Conservation (phyloP, 2,329 filamentous ascomycete genomes). For the Magnaporthiopsis poae region DNA sequence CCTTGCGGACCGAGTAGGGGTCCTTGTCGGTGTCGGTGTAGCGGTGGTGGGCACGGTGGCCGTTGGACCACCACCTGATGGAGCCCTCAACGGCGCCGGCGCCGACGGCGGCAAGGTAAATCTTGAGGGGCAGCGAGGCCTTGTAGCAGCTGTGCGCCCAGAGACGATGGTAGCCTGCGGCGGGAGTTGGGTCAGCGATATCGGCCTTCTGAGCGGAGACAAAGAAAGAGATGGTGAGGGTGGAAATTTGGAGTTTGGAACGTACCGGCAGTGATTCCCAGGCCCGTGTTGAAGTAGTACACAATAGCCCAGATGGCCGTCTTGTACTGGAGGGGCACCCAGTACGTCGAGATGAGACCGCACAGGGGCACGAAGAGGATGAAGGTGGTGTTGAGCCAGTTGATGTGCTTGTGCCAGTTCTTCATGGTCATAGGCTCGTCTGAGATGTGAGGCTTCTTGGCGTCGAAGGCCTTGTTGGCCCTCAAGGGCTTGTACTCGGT, state of each 20-base stretch:
- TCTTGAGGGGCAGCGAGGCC: slow-evolving; percentile 62
- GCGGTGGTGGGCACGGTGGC: slow-evolving; percentile 78
- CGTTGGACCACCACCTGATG: slow-evolving; percentile 80
- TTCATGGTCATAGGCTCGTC: slow-evolving; percentile 67
- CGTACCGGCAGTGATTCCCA: slow-evolving; percentile 69
- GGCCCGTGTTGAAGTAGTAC: slow-evolving; percentile 77
- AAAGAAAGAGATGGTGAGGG: too few species aligned
- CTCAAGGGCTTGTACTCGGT: slow-evolving; percentile 45
- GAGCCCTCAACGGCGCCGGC: slow-evolving; percentile 78
- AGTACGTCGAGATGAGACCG: slow-evolving; percentile 65
- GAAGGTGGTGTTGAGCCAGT: slow-evolving; percentile 81
- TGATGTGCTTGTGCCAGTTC: slow-evolving; percentile 88
- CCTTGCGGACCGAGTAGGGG: slow-evolving; percentile 83
- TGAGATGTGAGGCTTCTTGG: slow-evolving; percentile 72
- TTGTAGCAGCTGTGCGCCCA: slow-evolving; percentile 84
- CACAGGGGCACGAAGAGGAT: slow-evolving; percentile 68
- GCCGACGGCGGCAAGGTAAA: slow-evolving; percentile 73
- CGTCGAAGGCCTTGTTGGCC: slow-evolving; percentile 34
- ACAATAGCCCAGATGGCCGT: slow-evolving; percentile 63
- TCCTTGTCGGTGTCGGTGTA: slow-evolving; percentile 91
- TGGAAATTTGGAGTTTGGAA: background rate
- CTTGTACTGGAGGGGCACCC: slow-evolving; percentile 63
- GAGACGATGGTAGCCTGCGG: slow-evolving; percentile 61
- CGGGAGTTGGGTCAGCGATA: slow-evolving; percentile 6
- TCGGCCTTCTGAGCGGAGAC: background rate